Base-by-base conservation (phyloP, 257 asterid genomes). In the Solanum ahanhuiri region DNA sequence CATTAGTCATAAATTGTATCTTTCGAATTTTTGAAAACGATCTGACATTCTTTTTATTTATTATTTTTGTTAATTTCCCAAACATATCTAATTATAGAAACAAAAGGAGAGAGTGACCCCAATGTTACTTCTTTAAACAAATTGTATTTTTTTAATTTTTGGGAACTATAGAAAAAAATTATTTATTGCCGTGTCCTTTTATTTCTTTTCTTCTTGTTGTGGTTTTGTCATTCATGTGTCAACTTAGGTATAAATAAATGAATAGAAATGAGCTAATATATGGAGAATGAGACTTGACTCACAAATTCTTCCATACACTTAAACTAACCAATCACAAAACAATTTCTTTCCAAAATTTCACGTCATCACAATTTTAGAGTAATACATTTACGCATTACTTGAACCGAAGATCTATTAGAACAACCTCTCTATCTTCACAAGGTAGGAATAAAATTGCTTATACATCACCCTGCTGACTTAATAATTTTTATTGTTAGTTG, bases 381-480 rank as follows among this genome's bases (percentile, higher is more conserved):
- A 9, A 63, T 11, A 9, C 6, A 63, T 23, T 10, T 63, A 9
- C 0, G 1, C 3, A 9, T 63, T 63, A 10, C 7, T 63, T 63
- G 33, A 10, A 12, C 1, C 0, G 1, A n/a, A 10, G 1, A 1
- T n/a, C 3, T 23, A n/a, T 63, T 5, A 63, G 12, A n/a, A n/a
- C 0, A 9, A 63, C 6, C 0, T 23, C 0, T 10, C 7, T 23
- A n/a, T 4, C 5, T 58, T 58, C 3, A 22, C 12, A 22, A 22
- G 1, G 4, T 58, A 58, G 2, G 9, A 22, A 20, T 8, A 7
- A 57, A 18, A 1, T 7, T 18, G 11, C 23, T 0, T 18, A 57
- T 18, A 57, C 4, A 57, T 0, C 4, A 57, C 4, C 25, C 11
- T 6, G 2, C 2, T 0, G 0, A 17, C n/a, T 17, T 17, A 17